Conservation (phyloP, 2,329 filamentous ascomycete species). For the Nannizzia gypsea region DNA sequence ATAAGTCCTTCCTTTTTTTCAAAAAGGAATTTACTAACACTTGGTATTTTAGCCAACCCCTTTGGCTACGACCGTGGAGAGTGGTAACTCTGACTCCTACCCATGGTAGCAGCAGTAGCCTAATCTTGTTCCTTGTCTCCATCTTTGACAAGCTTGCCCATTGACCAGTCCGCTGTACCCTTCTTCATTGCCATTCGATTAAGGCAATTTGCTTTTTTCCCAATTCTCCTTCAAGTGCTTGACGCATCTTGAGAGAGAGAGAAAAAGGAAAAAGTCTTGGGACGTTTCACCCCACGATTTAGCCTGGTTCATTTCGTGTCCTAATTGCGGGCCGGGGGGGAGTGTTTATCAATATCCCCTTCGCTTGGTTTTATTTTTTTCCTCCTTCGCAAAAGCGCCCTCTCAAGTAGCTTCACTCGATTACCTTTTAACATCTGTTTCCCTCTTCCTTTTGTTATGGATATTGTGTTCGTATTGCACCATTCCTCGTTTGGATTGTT, state of each 20-base stretch:
- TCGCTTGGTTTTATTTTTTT: constrained; percentile 10
- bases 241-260: background rate
- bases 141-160: background rate
- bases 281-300: constrained; percentile 29
- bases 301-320: constrained; percentile 21
- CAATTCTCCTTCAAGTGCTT: constrained; percentile 3
- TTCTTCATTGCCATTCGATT: background rate
- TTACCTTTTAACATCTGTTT: constrained; percentile 7
- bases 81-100: background rate
- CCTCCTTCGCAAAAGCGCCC: constrained; percentile 9
- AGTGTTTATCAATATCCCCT: constrained; percentile 10
- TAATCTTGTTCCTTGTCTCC: constrained; percentile 2
- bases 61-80: background rate
- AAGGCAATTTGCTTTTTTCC: constrained; percentile 5
- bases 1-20: constrained; percentile 1
- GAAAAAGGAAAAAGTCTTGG: constrained; percentile 16
- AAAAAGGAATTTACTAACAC: constrained; percentile 1
- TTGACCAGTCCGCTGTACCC: constrained; percentile 2
- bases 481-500: constrained; percentile 4
- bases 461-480: constrained; percentile 13
- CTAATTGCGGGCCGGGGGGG: constrained; percentile 13
- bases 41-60: background rate
- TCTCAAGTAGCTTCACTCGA: constrained; percentile 3
- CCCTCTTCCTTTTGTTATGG: constrained; percentile 10
- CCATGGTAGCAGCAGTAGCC: constrained; percentile 5